Base-by-base conservation (phyloP, 1,284 basidiomycete species). In the Xerocomus tenax region DNA sequence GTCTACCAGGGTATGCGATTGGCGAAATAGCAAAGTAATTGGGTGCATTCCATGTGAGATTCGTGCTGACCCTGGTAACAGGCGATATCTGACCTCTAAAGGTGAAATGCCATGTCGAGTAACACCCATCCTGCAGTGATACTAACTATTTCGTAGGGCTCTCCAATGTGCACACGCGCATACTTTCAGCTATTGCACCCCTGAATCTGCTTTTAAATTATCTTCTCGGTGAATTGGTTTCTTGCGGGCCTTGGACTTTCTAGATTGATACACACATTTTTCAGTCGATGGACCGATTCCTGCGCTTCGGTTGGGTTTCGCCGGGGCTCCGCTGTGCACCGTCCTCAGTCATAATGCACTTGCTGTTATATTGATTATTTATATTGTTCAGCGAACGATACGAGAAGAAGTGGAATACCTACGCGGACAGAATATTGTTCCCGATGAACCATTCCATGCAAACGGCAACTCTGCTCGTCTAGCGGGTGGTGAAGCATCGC, bases 1-100 rank as follows among this genome's bases (percentile, higher is more conserved):
- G 63, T 28, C 46, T 64, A 30, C 61, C 60, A 8, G 61, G 60
- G 38, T 64, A 65, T 42, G 61, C 61, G 12, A 54, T 64, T 19
- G 36, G 60, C 13, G 61, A 64, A 49, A 64, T 65, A 57, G 51
- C 61, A 9, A 62, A 62, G 61, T 65, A 52, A 43, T 42, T 46
- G 1, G 1, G 8, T 26, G 3, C 32, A 32, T 34, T 28, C 7
- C 40, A 9, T 39, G 26, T 7, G 30, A 26, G 15, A 36, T 23
- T 1, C 18, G 13, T 35, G 18, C 49, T 64, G 36, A 60, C 45
- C 7, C 16, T 5, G 3, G 3, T 29, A 10, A 26, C 29, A 61
- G 59, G 43, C 56, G 60, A 45, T 61, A 61, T 51, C 35, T 61
- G 8, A 54, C 61, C 2, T 61, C 56, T n/a, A 57, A 63, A 54